phyloP scores from a whole-genome alignment of 768 basidiomycete genomes.

The Lactarius evosmus region DNA sequence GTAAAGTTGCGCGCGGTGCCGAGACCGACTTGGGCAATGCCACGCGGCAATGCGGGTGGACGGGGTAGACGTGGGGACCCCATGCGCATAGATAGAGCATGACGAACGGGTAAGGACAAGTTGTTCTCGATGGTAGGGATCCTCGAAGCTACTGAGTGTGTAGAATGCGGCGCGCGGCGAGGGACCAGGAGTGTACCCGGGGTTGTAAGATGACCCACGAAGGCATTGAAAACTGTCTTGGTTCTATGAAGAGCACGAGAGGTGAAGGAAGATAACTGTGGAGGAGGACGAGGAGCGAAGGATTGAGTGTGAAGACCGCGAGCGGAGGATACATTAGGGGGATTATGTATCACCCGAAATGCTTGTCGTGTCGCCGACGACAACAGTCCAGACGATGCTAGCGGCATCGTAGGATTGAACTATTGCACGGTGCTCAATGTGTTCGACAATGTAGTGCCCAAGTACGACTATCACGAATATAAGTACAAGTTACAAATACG shows the following conservation, averaged over 20 bases:
- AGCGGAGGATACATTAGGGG: conserved; percentile 29
- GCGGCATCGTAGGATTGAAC: conserved; percentile 31
- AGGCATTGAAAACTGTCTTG: conserved; percentile 50
- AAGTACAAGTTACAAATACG: background rate
- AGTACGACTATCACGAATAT: background rate
- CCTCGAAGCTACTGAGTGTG: conserved; percentile 31
- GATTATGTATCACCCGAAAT: conserved; percentile 27
- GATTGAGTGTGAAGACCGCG: conserved; percentile 49
- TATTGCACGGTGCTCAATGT: background rate
- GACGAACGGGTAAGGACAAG: conserved; percentile 54
- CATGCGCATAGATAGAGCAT: conserved; percentile 48
- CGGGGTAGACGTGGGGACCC: conserved; percentile 55
- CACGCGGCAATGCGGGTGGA: conserved; percentile 47
- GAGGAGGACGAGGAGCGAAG: conserved; percentile 36
- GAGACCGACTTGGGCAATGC: conserved; percentile 66
- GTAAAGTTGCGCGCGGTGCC: conserved; percentile 76
- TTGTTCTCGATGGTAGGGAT: conserved; percentile 47
- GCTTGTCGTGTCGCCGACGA: conserved; percentile 30
- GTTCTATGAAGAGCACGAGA: conserved; percentile 50
- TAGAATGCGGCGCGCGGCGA: conserved; percentile 34
- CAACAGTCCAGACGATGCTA: conserved; percentile 34
- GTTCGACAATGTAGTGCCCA: background rate
- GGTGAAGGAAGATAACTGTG: conserved; percentile 35
- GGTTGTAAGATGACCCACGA: conserved; percentile 55
- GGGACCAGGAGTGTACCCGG: conserved; percentile 45